phyloP scores from a whole-genome alignment of 441 rosid species.

The Euphorbia schlechtendalii region DNA sequence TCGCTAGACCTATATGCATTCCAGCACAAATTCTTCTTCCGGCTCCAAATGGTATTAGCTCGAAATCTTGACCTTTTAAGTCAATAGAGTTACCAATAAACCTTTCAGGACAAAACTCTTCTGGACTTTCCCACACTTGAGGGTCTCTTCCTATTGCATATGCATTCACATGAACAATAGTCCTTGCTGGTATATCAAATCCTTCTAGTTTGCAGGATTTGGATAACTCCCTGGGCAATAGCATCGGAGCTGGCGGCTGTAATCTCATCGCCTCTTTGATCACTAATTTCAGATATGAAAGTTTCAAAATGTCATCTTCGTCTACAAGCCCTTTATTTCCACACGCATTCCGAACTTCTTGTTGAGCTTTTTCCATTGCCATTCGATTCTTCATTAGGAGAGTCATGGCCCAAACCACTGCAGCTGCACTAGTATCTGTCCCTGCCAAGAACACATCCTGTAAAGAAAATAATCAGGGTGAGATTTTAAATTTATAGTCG shows the following conservation, averaged over 20 bases:
- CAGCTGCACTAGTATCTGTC: slow-evolving; percentile 14
- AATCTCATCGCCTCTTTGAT: slow-evolving; percentile 26
- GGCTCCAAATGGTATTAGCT: no score
- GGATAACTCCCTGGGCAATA: slow-evolving; percentile 20
- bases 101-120: no score
- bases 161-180: slow-evolving; percentile 12
- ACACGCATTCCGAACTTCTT: slow-evolving; percentile 1
- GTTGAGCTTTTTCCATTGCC: slow-evolving; percentile 20
- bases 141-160: neutral
- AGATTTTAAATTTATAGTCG: no score
- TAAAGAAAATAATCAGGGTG: neutral
- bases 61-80: no score
- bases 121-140: no score
- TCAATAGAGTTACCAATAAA: no score
- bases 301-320: slow-evolving; percentile 15
- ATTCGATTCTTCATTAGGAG: slow-evolving; percentile 19
- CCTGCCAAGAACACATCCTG: slow-evolving; percentile 16
- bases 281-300: slow-evolving; percentile 20
- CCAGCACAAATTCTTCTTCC: slow-evolving; percentile 27
- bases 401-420: slow-evolving; percentile 20
- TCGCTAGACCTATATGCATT: slow-evolving; percentile 1
- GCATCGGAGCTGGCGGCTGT: slow-evolving; percentile 22
- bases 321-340: slow-evolving; percentile 15
- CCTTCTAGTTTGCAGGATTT: slow-evolving; percentile 11
- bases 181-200: slow-evolving; percentile 14